Evolutionary conservation across 169 alveolate genomes (phyloP).

Genomic region (Eimeria tenella): DNA sequence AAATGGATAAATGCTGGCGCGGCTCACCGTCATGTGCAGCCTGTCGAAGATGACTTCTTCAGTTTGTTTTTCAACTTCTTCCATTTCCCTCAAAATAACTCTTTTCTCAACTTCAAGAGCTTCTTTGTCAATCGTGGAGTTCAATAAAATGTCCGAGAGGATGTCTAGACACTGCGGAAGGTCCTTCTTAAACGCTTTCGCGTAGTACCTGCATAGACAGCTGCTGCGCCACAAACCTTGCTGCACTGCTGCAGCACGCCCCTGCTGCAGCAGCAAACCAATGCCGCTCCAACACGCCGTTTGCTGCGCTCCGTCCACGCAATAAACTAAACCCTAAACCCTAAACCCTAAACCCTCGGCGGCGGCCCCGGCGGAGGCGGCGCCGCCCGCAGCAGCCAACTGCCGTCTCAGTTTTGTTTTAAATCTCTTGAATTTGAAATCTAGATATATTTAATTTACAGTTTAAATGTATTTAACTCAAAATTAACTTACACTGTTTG

Average conservation of each 20-base stretch:
- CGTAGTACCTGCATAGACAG: slow-evolving; percentile 73
- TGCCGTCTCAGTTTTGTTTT: too few relatives aligned
- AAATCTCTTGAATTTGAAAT: too few relatives aligned
- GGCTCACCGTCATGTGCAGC: slow-evolving; percentile 86
- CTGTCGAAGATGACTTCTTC: slow-evolving; percentile 96
- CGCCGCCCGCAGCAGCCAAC: too few relatives aligned
- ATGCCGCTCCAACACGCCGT: too few relatives aligned
- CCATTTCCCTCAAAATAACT: slow-evolving; percentile 96
- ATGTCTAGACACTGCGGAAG: slow-evolving; percentile 89
- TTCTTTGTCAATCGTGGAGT: slow-evolving; percentile 91
- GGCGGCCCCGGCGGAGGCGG: too few relatives aligned
- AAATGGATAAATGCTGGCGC: background rate
- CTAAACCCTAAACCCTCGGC: too few relatives aligned
- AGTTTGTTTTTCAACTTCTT: slow-evolving; percentile 94
- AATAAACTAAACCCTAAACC: too few relatives aligned
- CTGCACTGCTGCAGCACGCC: too few relatives aligned
- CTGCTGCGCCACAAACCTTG: background rate
- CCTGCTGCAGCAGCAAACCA: too few relatives aligned
- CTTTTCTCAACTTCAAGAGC: slow-evolving; percentile 94
- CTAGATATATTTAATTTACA: too few relatives aligned
- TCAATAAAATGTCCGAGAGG: slow-evolving; percentile 93
- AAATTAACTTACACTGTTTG: slow-evolving; percentile 91
- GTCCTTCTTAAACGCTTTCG: slow-evolving; percentile 76
- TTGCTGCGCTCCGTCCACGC: too few relatives aligned
- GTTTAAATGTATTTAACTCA: too few relatives aligned